Conservation (phyloP, 2,329 filamentous ascomycete species). For the Talaromyces marneffei region DNA sequence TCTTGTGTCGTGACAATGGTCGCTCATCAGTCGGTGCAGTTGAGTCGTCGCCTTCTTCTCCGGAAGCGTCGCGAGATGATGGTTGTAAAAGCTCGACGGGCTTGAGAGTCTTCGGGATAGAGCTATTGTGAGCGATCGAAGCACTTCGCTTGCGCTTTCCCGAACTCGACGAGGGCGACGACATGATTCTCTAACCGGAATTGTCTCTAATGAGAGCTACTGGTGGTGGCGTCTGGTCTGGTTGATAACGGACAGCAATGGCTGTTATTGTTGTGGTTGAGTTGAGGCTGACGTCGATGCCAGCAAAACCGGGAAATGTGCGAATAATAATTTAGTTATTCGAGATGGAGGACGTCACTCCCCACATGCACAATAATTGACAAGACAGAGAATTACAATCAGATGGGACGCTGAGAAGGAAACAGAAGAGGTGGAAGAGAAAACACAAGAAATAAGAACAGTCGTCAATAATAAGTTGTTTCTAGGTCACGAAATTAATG, state of each 20-base stretch:
- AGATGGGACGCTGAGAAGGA: not conserved
- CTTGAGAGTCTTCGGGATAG: conserved; percentile 39
- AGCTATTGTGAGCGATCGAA: conserved; percentile 28
- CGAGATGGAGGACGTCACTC: conserved; percentile 6
- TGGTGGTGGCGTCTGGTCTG: not conserved
- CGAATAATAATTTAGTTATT: not conserved
- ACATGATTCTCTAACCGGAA: conserved; percentile 44
- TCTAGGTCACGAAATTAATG: not conserved
- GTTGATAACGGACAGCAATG: not conserved
- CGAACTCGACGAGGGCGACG: conserved; percentile 52
- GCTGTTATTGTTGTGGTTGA: not conserved
- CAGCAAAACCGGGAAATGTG: conserved; percentile 9
- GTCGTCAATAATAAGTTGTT: not conserved
- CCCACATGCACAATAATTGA: not conserved
- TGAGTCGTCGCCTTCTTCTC: conserved; percentile 71
- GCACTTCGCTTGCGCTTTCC: conserved; percentile 74
- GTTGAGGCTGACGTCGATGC: not conserved
- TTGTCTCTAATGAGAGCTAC: not conserved
- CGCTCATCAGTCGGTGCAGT: conserved; percentile 44
- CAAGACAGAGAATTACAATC: not conserved
- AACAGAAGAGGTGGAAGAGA: not conserved
- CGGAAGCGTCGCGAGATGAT: conserved; percentile 76
- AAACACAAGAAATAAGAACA: not conserved
- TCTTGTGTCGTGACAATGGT: conserved; percentile 49
- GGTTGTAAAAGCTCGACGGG: conserved; percentile 60